A percentile compares a stretch with the other conserved stretches of the same genome.
phyloP scores from a whole-genome alignment of 2,329 filamentous ascomycete species.

The Ophiosphaerella korrae region DNA sequence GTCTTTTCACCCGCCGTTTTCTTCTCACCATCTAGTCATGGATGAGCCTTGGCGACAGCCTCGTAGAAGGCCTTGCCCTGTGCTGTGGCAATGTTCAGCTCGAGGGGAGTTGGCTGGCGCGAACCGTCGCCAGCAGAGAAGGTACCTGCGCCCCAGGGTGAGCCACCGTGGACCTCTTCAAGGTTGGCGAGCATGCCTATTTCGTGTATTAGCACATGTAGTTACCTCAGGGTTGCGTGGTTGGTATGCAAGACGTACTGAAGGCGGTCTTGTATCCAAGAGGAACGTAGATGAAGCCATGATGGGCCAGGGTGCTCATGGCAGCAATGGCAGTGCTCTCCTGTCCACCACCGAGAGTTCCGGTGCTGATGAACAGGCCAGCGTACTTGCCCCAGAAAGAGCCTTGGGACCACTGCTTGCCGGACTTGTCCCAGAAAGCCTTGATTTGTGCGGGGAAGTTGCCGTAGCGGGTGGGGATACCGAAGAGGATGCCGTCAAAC shows the following conservation, averaged over 20 bases:
- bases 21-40: conserved; percentile 69
- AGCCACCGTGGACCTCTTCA: conserved; percentile 81
- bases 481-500: conserved; percentile 90
- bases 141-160: conserved; percentile 92
- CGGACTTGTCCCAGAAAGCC: conserved; percentile 88
- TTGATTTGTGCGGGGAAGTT: conserved; percentile 99
- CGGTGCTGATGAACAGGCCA: conserved; percentile 90
- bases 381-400: conserved; percentile 86
- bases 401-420: conserved; percentile 79
- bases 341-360: conserved; percentile 81
- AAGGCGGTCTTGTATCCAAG: conserved; percentile 88
- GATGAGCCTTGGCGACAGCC: conserved; percentile 71
- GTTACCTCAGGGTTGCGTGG: no score
- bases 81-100: conserved; percentile 77
- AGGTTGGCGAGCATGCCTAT: conserved; percentile 68
- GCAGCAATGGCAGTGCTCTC: conserved; percentile 81
- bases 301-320: conserved; percentile 87
- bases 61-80: conserved; percentile 89
- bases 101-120: conserved; percentile 75
- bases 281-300: conserved; percentile 96
- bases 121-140: conserved; percentile 81
- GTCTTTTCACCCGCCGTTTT: conserved; percentile 8
- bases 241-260: conserved; percentile 22
- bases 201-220: not conserved
- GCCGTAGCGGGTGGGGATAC: conserved; percentile 93